Percentiles rank a stretch among this genome's conserved stretches.
These are phyloP conservation scores for Fraxinus dipetala DNA, from an alignment of 305 asterid species.

Conservation along the genomic window DNA sequence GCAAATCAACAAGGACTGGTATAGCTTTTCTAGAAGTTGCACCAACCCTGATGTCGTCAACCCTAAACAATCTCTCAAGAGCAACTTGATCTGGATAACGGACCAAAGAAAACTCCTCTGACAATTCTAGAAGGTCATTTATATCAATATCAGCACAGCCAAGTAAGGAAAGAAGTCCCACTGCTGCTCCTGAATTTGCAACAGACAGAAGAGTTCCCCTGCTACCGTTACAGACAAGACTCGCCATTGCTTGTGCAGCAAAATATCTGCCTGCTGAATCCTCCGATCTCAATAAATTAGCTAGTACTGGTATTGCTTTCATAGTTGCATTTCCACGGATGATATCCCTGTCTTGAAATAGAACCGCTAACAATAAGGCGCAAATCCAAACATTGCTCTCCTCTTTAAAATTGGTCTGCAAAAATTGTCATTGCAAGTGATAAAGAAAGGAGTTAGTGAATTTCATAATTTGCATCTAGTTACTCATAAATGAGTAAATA, in stretches of 20 bases:
- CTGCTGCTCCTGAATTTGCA: slow-evolving; percentile 94
- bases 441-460: slow-evolving; percentile 19
- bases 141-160: slow-evolving; percentile 94
- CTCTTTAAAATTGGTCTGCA: slow-evolving; percentile 81
- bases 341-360: slow-evolving; percentile 88
- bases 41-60: slow-evolving; percentile 91
- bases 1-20: slow-evolving; percentile 97
- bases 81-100: slow-evolving; percentile 93
- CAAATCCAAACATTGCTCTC: slow-evolving; percentile 88
- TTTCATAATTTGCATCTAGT: slow-evolving; percentile 9
- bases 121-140: slow-evolving; percentile 70
- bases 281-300: slow-evolving; percentile 80
- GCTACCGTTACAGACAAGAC: slow-evolving; percentile 98
- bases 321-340: slow-evolving; percentile 78
- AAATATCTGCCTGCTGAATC: slow-evolving; percentile 87
- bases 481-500: slow-evolving; percentile 11
- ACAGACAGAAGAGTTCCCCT: slow-evolving; percentile 99
- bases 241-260: slow-evolving; percentile 92
- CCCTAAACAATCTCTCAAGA: slow-evolving; percentile 93
- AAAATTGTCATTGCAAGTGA: slow-evolving; percentile 3
- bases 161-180: slow-evolving; percentile 85
- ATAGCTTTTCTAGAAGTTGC: slow-evolving; percentile 97
- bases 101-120: slow-evolving; percentile 80
- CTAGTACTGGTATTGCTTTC: slow-evolving; percentile 84
- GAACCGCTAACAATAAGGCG: slow-evolving; percentile 70